Conservation (phyloP, 257 asterid species). For the Handroanthus guayacan region DNA sequence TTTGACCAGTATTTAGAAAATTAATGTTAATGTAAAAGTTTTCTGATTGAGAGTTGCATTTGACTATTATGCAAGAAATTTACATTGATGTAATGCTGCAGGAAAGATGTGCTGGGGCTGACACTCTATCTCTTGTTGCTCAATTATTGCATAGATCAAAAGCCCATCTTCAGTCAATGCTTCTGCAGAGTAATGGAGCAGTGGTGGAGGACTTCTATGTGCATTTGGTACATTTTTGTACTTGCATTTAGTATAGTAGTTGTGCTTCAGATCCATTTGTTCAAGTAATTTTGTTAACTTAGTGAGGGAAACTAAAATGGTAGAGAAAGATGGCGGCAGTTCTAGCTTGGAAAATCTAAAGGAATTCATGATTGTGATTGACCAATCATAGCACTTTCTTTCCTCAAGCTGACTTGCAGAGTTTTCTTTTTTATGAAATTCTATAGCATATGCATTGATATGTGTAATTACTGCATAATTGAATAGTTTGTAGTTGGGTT, state of each 20-base stretch:
- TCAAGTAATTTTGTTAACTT: constrained; percentile 13
- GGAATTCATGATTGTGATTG: constrained; percentile 20
- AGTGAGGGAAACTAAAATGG: constrained; percentile 5
- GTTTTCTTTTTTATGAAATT: not conserved
- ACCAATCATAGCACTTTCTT: constrained; percentile 14
- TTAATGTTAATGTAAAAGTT: constrained; percentile 10
- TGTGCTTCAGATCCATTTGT: constrained; percentile 23
- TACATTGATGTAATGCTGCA: constrained; percentile 60
- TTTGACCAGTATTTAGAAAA: constrained; percentile 7
- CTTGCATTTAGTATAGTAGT: constrained; percentile 8
- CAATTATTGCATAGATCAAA: constrained; percentile 91
- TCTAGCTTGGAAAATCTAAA: constrained; percentile 5
- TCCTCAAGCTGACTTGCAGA: not conserved
- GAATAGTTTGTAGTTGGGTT: not conserved
- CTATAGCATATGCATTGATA: not conserved
- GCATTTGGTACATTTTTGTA: constrained; percentile 70
- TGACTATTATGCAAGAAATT: constrained; percentile 39
- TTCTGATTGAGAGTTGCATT: constrained; percentile 28
- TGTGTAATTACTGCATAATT: constrained; percentile 25
- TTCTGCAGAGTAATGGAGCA: constrained; percentile 79
- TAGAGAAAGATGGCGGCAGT: constrained; percentile 23
- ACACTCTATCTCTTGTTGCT: constrained; percentile 88
- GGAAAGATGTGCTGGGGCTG: constrained; percentile 99
- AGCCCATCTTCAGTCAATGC: constrained; percentile 88
- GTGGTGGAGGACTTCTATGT: constrained; percentile 86